Base-by-base conservation (phyloP, 768 basidiomycete species). In the Floccularia luteovirens region DNA sequence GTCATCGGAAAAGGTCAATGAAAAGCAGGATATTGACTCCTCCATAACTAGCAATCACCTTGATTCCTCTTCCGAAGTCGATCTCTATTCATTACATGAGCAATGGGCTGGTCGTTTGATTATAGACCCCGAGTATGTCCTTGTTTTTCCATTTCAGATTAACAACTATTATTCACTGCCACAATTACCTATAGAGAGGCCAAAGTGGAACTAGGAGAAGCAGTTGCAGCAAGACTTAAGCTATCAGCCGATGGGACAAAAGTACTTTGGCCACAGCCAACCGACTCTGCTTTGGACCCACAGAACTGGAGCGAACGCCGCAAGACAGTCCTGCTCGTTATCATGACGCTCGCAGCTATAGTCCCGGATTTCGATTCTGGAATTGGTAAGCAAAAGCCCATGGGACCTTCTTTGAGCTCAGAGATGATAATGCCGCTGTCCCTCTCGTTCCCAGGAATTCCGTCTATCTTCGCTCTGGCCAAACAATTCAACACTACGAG, bases 181-280 rank as follows among this genome's bases (percentile, higher is more conserved):
- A 27, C 3, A 31, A 8, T 42, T 7, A n/a, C n/a, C 31, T 5
- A 33, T 44, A 79, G 76, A 27, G 80, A 85, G 57, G 81, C 81
- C 0, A 64, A 61, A 47, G 58, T 72, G 39, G 80, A 81, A 55
- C 72, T 81, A 34, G 80, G 80, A 6, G 72, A 73, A 17, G 59
- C 58, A 2, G 52, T 79, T 25, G 77, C 79, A 0, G 57, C 69
- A 2, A 63, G 52, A 36, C 62, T 83, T 39, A 83, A 82, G 63
- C 60, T 79, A 3, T 68, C 73, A 2, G 43, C 48, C 12, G 75
- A 79, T 41, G 79, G 79, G 0, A 70, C 62, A 13, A 76, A 68
- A 36, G 70, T 83, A 8, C 66, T 85, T 0, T 83, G 79, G 77
- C 82, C 82, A n/a, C 81, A 82, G 48, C 80, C 81, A 1, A 68